Percentiles rank a stretch among this genome's conserved stretches.
Conservation (phyloP, 2,329 filamentous ascomycete genomes). For the Ilyonectria destructans region DNA sequence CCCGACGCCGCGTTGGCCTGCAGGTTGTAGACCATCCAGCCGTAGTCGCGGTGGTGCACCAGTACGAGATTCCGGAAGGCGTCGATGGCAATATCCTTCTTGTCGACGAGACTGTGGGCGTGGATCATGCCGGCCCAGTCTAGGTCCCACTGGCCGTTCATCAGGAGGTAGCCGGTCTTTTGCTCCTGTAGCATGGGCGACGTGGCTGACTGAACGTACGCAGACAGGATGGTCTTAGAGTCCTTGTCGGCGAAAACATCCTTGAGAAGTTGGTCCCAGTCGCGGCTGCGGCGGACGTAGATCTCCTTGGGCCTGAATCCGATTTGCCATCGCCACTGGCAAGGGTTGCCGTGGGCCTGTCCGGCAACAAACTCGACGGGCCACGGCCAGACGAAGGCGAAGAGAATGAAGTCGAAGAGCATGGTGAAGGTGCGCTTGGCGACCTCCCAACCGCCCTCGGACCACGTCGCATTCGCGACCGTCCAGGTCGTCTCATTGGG, state of each 20-base stretch:
- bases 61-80: constrained; percentile 82
- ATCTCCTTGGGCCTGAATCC: constrained; percentile 88
- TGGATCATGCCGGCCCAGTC: constrained; percentile 87
- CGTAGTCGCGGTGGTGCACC: constrained; percentile 77
- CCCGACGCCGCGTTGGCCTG: constrained; percentile 68
- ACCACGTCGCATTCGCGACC: constrained; percentile 69
- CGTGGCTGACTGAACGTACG: constrained; percentile 78
- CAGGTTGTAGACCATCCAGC: constrained; percentile 76
- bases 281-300: constrained; percentile 83
- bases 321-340: constrained; percentile 80
- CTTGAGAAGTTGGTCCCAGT: constrained; percentile 76
- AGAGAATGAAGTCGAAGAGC: constrained; percentile 80
- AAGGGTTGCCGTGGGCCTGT: constrained; percentile 71
- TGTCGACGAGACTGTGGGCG: constrained; percentile 80
- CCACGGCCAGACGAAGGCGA: constrained; percentile 81
- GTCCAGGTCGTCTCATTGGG: constrained; percentile 78
- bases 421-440: constrained; percentile 76
- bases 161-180: constrained; percentile 91
- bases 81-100: constrained; percentile 72
- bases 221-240: constrained; percentile 72
- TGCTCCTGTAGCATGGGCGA: constrained; percentile 76
- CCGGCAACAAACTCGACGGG: constrained; percentile 81
- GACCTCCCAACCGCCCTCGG: constrained; percentile 71
- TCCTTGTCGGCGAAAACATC: constrained; percentile 69
- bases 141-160: constrained; percentile 89